phyloP scores from a whole-genome alignment of 495 filamentous ascomycete genomes.

The Tuber borchii region DNA sequence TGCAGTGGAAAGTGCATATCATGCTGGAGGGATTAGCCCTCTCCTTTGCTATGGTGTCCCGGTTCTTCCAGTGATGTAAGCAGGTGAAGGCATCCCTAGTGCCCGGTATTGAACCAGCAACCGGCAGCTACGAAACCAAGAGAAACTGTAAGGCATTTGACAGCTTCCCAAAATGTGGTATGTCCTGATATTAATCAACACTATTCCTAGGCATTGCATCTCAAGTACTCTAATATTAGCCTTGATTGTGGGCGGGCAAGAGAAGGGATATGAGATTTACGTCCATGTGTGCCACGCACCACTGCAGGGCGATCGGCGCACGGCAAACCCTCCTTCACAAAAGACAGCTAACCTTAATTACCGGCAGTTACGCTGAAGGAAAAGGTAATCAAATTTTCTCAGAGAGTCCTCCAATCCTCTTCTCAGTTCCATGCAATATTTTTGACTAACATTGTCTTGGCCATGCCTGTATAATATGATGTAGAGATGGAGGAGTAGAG shows the following conservation, averaged over 20 bases:
- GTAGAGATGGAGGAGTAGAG: not conserved
- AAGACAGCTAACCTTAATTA: not conserved
- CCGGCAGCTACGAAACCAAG: not conserved
- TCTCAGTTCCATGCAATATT: not conserved
- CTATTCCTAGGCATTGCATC: not conserved
- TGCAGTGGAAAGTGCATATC: not conserved
- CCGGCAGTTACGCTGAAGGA: not conserved
- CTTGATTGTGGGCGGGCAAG: not conserved
- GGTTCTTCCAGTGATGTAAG: not conserved
- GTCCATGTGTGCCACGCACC: not conserved
- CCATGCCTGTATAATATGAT: not conserved
- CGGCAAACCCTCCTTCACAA: not conserved
- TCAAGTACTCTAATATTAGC: not conserved
- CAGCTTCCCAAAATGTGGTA: not conserved
- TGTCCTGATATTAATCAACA: not conserved
- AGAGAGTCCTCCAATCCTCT: not conserved
- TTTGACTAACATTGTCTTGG: not conserved
- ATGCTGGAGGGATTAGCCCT: not conserved
- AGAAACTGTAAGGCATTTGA: not conserved
- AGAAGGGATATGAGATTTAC: not conserved
- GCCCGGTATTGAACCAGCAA: not conserved
- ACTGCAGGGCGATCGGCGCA: not conserved
- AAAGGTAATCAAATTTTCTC: not conserved
- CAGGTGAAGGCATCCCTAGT: not conserved
- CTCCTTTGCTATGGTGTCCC: not conserved